Base-by-base conservation (phyloP, 371 early-diverging fungal species). In the Mortierella sp. region DNA sequence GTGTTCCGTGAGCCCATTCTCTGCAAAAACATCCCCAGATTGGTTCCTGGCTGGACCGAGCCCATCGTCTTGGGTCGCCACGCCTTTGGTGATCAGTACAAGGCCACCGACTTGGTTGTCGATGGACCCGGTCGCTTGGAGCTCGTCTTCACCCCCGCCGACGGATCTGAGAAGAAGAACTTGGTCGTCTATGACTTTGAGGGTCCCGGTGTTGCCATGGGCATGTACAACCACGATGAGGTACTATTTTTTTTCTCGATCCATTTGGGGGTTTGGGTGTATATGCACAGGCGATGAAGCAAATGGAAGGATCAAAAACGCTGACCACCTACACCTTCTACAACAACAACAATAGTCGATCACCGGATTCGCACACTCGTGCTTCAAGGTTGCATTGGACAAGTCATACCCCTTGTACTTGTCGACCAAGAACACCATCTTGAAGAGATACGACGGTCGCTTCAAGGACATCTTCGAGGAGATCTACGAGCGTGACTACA, bases 71-170 rank as follows among this genome's bases (percentile, higher is more conserved):
- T 97, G 91, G 98, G 97, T 74, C 95, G 98, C 80, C 98, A 98
- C 79, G 98, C 98, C 64, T 98, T 96, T 81, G 98, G 98, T 88
- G 98, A 98, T 91, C 98, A 98, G 95, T 98, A 98, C 93, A 93
- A 94, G 75, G 93, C 97, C 31, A 97, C 97, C 40, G 98, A 98
- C 84, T 93, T 98, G 87, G 93, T 96, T 77, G 93, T 94, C 73
- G 89, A 90, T 70, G 93, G 93, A 48, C 93, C 98, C 16, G 98
- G 98, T 59, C 94, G 91, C 74, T 94, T 96, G 80, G 96, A 97
- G 82, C 93, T 98, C 79, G 91, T 92, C 37, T 98, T 97, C 86
- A 97, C 95, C 26, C 97, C 98, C 73, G 90, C 91, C 48, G 96
- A 95, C 77, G 95, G 93, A 50, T 89, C 91, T 69, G 94, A 89